These are phyloP conservation scores for Avena atlantica DNA, from an alignment of 176 grass and related monocot genomes.

Conservation along the genomic window DNA sequence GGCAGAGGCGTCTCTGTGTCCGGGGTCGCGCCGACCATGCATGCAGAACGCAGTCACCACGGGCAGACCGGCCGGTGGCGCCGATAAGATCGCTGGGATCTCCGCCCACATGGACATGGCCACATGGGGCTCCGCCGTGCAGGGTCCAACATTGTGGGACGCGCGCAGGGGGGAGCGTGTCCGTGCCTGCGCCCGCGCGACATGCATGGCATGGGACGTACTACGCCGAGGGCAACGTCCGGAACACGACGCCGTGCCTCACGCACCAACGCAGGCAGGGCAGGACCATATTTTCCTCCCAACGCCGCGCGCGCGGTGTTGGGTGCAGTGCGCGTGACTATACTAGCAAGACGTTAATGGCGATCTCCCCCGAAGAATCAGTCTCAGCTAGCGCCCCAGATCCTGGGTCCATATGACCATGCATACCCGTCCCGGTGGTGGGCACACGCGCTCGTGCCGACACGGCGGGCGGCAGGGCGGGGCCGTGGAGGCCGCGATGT, in stretches of 20 bases:
- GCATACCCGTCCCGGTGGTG: background rate
- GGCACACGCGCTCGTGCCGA: constrained; percentile 26
- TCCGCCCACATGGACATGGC: constrained; percentile 29
- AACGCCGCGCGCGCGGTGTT: background rate
- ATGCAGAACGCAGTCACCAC: background rate
- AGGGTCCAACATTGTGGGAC: constrained; percentile 42
- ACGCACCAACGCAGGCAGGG: background rate
- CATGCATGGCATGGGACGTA: background rate
- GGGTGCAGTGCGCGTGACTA: background rate
- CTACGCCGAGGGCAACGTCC: background rate
- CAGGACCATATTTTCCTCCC: constrained; percentile 25
- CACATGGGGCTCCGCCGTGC: too few relatives aligned
- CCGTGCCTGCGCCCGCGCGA: background rate
- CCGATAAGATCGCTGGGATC: too few relatives aligned
- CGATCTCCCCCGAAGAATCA: background rate
- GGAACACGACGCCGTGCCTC: background rate
- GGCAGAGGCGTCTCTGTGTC: background rate
- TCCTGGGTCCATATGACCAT: too few relatives aligned
- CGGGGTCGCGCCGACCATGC: constrained; percentile 32
- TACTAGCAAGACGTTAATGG: background rate
- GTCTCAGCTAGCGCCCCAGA: background rate
- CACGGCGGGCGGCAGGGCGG: constrained; percentile 29
- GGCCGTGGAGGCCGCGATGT: constrained; percentile 30
- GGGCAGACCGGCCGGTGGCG: background rate
- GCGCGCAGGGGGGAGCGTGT: background rate